phyloP scores from a whole-genome alignment of 2,329 filamentous ascomycete genomes.

The Chrysosporium queenslandicum region DNA sequence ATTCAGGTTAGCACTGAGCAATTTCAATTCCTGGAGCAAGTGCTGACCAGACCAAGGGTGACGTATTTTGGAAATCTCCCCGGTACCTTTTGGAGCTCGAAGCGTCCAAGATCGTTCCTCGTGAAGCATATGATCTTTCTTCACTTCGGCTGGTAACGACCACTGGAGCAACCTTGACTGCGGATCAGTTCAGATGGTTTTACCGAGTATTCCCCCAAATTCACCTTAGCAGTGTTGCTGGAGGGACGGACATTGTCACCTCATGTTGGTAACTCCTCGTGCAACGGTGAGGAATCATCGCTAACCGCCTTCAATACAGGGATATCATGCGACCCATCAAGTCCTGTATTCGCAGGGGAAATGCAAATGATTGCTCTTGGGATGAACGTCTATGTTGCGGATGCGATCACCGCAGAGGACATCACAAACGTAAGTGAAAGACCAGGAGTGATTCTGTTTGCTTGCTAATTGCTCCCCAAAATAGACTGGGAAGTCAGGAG shows the following conservation, averaged over 20 bases:
- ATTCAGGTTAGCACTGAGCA: slow-evolving; percentile 19
- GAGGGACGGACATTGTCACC: slow-evolving; percentile 41
- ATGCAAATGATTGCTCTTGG: slow-evolving; percentile 40
- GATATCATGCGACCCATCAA: slow-evolving; percentile 35
- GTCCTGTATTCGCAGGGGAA: slow-evolving; percentile 37
- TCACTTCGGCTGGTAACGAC: slow-evolving; percentile 37
- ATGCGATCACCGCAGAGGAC: slow-evolving; percentile 30
- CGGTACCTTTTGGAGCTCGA: slow-evolving; percentile 39
- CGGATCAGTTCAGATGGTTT: slow-evolving; percentile 39
- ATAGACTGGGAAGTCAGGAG: slow-evolving; percentile 32
- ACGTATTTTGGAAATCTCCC: slow-evolving; percentile 39
- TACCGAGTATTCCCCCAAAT: slow-evolving; percentile 34
- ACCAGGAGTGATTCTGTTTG: neutral
- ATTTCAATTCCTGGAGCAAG: neutral
- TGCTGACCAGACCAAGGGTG: slow-evolving; percentile 17
- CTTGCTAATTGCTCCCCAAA: neutral
- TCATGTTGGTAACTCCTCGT: slow-evolving; percentile 21
- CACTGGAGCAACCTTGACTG: slow-evolving; percentile 37
- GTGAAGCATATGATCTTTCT: slow-evolving; percentile 31
- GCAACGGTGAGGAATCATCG: neutral
- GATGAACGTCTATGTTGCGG: slow-evolving; percentile 39
- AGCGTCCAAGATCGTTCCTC: slow-evolving; percentile 27
- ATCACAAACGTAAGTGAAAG: slow-evolving; percentile 20
- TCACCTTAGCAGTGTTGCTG: slow-evolving; percentile 37
- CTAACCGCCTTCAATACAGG: slow-evolving; percentile 5